phyloP scores from a whole-genome alignment of 2,329 filamentous ascomycete species.

The Diplodia corticola region DNA sequence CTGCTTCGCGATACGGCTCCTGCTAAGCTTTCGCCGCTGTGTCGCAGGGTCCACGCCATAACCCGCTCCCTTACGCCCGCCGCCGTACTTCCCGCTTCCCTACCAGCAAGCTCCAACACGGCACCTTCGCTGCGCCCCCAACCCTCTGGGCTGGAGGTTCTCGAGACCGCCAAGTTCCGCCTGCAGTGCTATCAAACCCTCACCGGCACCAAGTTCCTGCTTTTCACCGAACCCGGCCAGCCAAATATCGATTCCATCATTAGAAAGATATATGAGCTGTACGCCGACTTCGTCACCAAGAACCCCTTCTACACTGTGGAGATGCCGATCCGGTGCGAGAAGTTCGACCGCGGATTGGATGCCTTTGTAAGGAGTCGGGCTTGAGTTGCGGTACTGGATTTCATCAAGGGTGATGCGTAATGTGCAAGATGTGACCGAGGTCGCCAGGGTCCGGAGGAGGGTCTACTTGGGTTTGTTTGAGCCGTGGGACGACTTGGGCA shows the following conservation, averaged over 20 bases:
- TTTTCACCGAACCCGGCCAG: slow-evolving; percentile 90
- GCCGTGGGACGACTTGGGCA: background rate
- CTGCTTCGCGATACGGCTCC: background rate
- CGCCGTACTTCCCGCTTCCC: slow-evolving; percentile 27
- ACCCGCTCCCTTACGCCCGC: slow-evolving; percentile 55
- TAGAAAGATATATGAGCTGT: slow-evolving; percentile 86
- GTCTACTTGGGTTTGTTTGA: background rate
- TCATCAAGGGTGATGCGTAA: background rate
- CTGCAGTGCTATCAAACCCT: slow-evolving; percentile 94
- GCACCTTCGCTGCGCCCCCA: slow-evolving; percentile 40
- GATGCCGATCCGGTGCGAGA: slow-evolving; percentile 94
- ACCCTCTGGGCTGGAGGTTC: slow-evolving; percentile 80
- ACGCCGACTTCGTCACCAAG: slow-evolving; percentile 98
- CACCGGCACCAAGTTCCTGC: slow-evolving; percentile 91
- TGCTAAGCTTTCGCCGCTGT: slow-evolving; percentile 11
- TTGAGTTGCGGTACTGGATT: background rate
- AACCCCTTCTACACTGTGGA: slow-evolving; percentile 98
- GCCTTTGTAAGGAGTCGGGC: slow-evolving; percentile 66
- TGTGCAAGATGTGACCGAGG: background rate
- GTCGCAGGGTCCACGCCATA: slow-evolving; percentile 62
- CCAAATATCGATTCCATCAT: slow-evolving; percentile 83
- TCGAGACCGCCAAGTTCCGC: slow-evolving; percentile 92
- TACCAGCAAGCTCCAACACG: slow-evolving; percentile 33
- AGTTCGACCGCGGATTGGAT: slow-evolving; percentile 83
- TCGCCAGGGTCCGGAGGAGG: slow-evolving; percentile 32